Base-by-base conservation (phyloP, 257 asterid species). In the Cordia subcordata region DNA sequence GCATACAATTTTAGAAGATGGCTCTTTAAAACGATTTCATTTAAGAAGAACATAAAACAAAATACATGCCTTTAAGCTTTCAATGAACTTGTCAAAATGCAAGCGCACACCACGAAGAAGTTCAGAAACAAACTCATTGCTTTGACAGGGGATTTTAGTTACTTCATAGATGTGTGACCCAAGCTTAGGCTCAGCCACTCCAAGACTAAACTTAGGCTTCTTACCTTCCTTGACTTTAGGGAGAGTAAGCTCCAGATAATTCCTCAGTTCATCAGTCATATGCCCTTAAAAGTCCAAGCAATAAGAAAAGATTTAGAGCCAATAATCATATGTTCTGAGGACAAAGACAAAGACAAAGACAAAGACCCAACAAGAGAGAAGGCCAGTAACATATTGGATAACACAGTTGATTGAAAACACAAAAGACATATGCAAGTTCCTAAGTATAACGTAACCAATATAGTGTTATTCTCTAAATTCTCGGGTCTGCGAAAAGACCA, bases 221-320 rank as follows among this genome's bases (percentile, higher is more conserved):
- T 88, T 92, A n/a, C 95, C 90, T 37, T 86, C 95, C 77, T 86
- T 88, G 49, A 84, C 85, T 73, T 79, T 92, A 1, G 99, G 99
- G 19, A 92, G 83, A 38, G 69, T 71, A 15, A 79, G 80, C 85
- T 82, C 98, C 88, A 91, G 61, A 61, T 85, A 85, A 72, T 74
- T 84, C 78, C 92, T 79, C 35, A 91, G 72, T 70, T 82, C 95
- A 64, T 85, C 94, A 49, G 98, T 84, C 96, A 91, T 88, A 72
- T 82, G 94, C 53, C 96, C 98, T 91, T 14, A 16, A 78, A 63
- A 4, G 37, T 1, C 11, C 57, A n/a, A 53, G n/a, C 18, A 5
- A 21, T 53, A 1, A 52, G 57, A 52, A 52, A 52, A 8, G 13
- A 22, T 15, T 20, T 14, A 14, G 15, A 22, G 27, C 1, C 55